Conservation (phyloP, 2,329 filamentous ascomycete species). For the Arthroderma sp. region DNA sequence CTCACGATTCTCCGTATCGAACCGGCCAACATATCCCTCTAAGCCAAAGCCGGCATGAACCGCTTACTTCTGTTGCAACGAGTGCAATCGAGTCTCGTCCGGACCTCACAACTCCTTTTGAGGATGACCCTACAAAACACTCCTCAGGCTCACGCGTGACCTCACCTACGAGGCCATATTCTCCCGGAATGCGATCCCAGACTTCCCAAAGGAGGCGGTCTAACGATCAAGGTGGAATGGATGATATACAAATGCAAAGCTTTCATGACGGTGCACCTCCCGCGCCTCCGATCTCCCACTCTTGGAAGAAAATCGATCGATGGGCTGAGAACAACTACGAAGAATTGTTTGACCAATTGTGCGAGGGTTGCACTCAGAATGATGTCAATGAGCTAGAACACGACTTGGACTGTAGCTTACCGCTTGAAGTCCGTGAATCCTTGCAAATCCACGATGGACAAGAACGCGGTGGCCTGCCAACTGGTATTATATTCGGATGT, state of each 20-base stretch:
- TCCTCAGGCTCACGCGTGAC: constrained; percentile 43
- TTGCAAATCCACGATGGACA: constrained; percentile 89
- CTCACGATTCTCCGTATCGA: constrained; percentile 83
- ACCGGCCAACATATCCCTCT: constrained; percentile 83
- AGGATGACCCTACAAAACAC: constrained; percentile 51
- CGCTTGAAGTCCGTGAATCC: constrained; percentile 86
- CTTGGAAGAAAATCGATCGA: constrained; percentile 84
- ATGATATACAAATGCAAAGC: constrained; percentile 90
- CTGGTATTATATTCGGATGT: constrained; percentile 80
- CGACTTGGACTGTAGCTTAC: constrained; percentile 84
- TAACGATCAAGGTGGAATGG: constrained; percentile 46
- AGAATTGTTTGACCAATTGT: constrained; percentile 84
- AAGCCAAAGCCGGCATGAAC: constrained; percentile 64
- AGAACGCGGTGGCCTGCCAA: constrained; percentile 80
- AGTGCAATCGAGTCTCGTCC: constrained; percentile 73
- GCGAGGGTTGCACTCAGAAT: constrained; percentile 83
- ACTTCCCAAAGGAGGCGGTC: constrained; percentile 49
- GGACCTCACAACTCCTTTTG: constrained; percentile 68
- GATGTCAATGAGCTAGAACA: constrained; percentile 96
- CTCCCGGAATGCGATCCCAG: constrained; percentile 75
- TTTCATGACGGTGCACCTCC: constrained; percentile 87
- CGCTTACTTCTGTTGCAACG: constrained; percentile 77
- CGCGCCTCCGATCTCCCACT: constrained; percentile 73
- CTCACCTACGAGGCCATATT: constrained; percentile 61
- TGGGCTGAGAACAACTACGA: constrained; percentile 95